Evolutionary conservation across 805 yeast species (phyloP), one percentile per base, ranked within the genome.

Genomic region (Lipomyces lipofer): DNA sequence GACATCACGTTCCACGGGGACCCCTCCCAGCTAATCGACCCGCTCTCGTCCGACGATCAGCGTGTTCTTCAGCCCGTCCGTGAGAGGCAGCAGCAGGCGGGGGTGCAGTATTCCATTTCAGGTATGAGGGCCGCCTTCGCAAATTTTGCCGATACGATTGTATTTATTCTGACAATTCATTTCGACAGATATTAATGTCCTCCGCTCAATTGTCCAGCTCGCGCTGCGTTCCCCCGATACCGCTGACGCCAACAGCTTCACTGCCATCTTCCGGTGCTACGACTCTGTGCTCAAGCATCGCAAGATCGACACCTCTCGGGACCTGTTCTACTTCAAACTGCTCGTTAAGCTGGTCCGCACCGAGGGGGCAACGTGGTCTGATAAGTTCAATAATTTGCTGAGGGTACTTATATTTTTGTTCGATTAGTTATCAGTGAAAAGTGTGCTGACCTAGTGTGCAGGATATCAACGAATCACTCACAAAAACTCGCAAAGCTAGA

Each of bases 321-420:
- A 58, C 24, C 24, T 47, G 9, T 51, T 51, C 36, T 58, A 46
- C 40, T 55, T 56, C 22, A 52, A 49, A 39, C 56, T 58, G 15
- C 39, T 58, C 32, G 44, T 58, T 42, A 58, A 51, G 35, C 50
- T 58, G 22, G 44, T 52, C 35, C 51, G 56, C 32, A 9, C 58
- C 4, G 48, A 48, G 8, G 62, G 62, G 13, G 10, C 30, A 15
- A 43, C 56, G 1, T 58, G 62, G 62, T 53, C 55, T 2, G 59
- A 50, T 10, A 50, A 57, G 24, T 55, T 58, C 49, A 56, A 56
- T 29, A 49, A 30, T 27, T 24, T 56, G 10, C 47, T 56, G 4
- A 35, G 44, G 2, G 59, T 50, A 33, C 43, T 47, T 28, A 13
- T 24, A 4, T 15, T n/a, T 27, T 8, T 24, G 13, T 30, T 24